Conservation (phyloP, 2,329 filamentous ascomycete genomes). For the Aspergillus pseudotamarii region DNA sequence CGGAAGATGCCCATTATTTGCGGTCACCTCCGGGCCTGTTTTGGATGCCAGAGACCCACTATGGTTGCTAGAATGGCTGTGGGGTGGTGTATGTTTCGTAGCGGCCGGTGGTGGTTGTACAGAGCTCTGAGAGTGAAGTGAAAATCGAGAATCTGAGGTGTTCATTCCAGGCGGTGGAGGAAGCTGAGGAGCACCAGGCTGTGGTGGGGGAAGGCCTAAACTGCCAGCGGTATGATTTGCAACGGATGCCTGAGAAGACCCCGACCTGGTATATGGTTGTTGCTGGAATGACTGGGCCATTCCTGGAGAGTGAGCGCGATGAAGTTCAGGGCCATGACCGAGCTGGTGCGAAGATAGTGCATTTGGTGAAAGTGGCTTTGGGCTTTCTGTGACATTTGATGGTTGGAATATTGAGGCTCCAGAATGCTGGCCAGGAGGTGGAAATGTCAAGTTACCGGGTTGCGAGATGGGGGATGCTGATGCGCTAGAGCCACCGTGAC, state of each 20-base stretch:
- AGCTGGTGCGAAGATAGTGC: slow-evolving; percentile 42
- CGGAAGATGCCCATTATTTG: slow-evolving; percentile 21
- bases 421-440: slow-evolving; percentile 41
- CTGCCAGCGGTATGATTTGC: slow-evolving; percentile 28
- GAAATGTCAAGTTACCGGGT: slow-evolving; percentile 41
- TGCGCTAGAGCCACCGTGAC: slow-evolving; percentile 59
- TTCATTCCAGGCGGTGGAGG: slow-evolving; percentile 47
- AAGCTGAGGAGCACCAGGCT: slow-evolving; percentile 45
- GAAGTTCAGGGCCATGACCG: slow-evolving; percentile 40
- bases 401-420: slow-evolving; percentile 69
- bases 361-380: slow-evolving; percentile 70
- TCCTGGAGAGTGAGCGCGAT: slow-evolving; percentile 48
- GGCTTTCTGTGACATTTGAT: slow-evolving; percentile 78
- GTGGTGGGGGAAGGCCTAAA: slow-evolving; percentile 41
- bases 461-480: slow-evolving; percentile 57
- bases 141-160: slow-evolving; percentile 47
- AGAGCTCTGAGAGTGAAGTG: slow-evolving; percentile 42
- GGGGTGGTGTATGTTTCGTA: slow-evolving; percentile 38
- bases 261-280: slow-evolving; percentile 31
- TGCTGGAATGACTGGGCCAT: slow-evolving; percentile 47
- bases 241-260: slow-evolving; percentile 23
- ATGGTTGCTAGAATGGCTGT: slow-evolving; percentile 40
- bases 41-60: slow-evolving; percentile 30
- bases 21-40: slow-evolving; percentile 29
- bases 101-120: slow-evolving; percentile 35